Evolutionary conservation across 1,284 basidiomycete species (phyloP).

Genomic region (Porogramme epimiltina): DNA sequence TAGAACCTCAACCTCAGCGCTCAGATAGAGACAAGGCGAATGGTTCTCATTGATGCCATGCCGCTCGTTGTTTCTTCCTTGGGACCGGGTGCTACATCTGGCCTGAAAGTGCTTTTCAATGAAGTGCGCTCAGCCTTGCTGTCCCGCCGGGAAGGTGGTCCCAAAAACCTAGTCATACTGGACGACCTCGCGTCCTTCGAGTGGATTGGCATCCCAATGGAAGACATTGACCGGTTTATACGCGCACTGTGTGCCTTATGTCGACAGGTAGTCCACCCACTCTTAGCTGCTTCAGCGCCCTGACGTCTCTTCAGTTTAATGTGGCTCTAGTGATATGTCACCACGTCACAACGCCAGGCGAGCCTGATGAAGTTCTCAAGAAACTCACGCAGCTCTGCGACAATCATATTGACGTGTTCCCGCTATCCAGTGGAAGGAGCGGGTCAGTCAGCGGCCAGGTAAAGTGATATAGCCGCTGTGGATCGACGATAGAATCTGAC

Average conservation of each 20-base stretch:
- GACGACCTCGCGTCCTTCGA: conserved; percentile 67
- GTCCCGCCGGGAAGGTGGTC: neutral
- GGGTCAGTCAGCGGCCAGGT: conserved; percentile 78
- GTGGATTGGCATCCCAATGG: conserved; percentile 60
- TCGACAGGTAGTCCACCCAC: conserved; percentile 43
- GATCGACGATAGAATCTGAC: neutral
- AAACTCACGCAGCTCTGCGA: conserved; percentile 58
- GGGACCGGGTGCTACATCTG: no score
- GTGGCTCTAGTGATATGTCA: conserved; percentile 62
- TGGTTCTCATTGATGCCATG: conserved; percentile 56
- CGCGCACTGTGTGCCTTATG: conserved; percentile 60
- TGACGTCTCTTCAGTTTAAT: conserved; percentile 37
- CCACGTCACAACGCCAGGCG: conserved; percentile 54
- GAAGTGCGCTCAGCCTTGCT: no score
- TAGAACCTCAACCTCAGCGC: conserved; percentile 59
- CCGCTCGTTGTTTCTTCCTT: conserved; percentile 8
- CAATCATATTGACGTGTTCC: conserved; percentile 69
- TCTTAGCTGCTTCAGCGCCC: neutral
- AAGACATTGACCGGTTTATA: conserved; percentile 54
- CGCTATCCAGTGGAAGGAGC: conserved; percentile 70
- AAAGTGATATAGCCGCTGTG: conserved; percentile 16
- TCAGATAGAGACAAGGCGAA: conserved; percentile 40
- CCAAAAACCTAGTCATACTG: conserved; percentile 53
- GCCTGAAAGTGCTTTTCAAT: no score
- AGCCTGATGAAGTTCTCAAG: conserved; percentile 60